Percentiles rank a stretch among this genome's conserved stretches.
phyloP scores from a whole-genome alignment of 495 filamentous ascomycete species.

The Lepidopterella palustris region DNA sequence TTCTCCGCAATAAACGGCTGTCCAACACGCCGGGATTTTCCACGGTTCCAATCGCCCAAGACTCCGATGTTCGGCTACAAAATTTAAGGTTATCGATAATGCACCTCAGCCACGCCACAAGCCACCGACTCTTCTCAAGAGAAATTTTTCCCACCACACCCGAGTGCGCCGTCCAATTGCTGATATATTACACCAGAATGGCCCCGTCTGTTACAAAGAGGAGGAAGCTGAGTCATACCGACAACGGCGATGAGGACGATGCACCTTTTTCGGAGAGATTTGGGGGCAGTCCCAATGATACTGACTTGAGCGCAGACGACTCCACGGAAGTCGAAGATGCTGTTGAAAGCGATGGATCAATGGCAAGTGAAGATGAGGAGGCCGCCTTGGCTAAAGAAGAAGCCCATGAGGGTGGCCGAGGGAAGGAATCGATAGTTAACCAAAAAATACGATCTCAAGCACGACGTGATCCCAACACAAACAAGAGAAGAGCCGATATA shows the following conservation, averaged over 20 bases:
- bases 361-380: not conserved
- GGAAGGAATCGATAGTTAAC: not conserved
- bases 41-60: not conserved
- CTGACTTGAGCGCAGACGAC: not conserved
- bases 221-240: slow-evolving; percentile 31
- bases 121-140: not conserved
- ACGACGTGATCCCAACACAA: not conserved
- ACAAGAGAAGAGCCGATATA: slow-evolving; percentile 4
- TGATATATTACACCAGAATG: slow-evolving; percentile 16
- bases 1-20: not conserved
- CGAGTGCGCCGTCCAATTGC: not conserved
- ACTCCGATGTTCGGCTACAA: slow-evolving; percentile 22
- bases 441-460: not conserved
- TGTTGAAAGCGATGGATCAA: not conserved
- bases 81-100: slow-evolving; percentile 28
- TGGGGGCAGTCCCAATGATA: not conserved
- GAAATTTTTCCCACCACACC: not conserved
- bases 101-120: slow-evolving; percentile 13
- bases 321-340: not conserved
- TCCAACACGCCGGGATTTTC: not conserved
- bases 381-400: not conserved
- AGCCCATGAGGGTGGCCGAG: not conserved
- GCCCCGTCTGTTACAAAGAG: slow-evolving; percentile 28
- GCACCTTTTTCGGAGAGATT: slow-evolving; percentile 14
- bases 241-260: slow-evolving; percentile 18